phyloP scores from a whole-genome alignment of 2,329 filamentous ascomycete genomes.

The Colletotrichum destructivum region DNA sequence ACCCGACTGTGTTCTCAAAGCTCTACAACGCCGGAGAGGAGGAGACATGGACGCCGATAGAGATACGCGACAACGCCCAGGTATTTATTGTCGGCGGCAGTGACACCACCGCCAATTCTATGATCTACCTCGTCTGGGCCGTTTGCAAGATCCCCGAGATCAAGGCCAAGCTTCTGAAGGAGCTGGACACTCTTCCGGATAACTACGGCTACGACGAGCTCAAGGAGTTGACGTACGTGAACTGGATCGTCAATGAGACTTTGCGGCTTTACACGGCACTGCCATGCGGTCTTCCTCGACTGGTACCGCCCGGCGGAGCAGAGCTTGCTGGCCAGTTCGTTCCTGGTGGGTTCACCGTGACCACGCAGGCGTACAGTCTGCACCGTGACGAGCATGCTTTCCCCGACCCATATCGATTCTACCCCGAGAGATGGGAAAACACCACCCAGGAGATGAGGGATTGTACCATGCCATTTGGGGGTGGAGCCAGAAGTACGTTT shows the following conservation, averaged over 20 bases:
- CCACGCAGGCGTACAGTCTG: conserved; percentile 62
- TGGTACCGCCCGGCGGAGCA: conserved; percentile 57
- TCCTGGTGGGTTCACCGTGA: conserved; percentile 56
- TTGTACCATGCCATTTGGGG: conserved; percentile 39
- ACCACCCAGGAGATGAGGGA: conserved; percentile 59
- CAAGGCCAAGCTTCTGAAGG: conserved; percentile 51
- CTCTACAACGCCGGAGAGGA: conserved; percentile 34
- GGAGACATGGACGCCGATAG: conserved; percentile 24
- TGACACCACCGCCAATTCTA: conserved; percentile 65
- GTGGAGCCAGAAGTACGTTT: conserved; percentile 3
- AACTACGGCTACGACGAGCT: conserved; percentile 53
- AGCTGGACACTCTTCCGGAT: conserved; percentile 47
- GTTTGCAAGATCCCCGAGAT: conserved; percentile 52
- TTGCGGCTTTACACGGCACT: conserved; percentile 60
- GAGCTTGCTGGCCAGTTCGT: conserved; percentile 57
- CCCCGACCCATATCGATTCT: conserved; percentile 53
- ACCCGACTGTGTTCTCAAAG: conserved; percentile 35
- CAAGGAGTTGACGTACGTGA: conserved; percentile 57
- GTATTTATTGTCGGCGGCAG: conserved; percentile 65
- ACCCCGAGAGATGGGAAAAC: conserved; percentile 26
- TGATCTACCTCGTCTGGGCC: conserved; percentile 65
- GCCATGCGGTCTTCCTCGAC: conserved; percentile 57
- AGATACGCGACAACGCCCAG: conserved; percentile 39
- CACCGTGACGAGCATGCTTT: conserved; percentile 61
- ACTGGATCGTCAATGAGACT: conserved; percentile 61